Evolutionary conservation across 345 rosid genomes (phyloP), one percentile per base, ranked within the genome.

Genomic region (Cardiospermum halicacabum): DNA sequence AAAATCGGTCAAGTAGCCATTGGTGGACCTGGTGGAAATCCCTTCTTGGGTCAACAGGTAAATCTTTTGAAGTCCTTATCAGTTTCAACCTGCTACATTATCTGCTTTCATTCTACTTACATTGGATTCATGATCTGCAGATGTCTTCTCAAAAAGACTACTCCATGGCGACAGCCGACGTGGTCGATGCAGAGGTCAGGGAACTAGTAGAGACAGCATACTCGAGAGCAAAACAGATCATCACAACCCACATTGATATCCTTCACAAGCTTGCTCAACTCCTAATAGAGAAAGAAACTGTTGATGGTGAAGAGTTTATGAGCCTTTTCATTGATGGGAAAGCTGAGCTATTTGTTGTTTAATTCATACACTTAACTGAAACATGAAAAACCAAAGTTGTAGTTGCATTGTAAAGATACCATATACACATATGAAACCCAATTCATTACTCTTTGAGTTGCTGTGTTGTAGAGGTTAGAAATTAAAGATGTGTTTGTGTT

Each of bases 231-330:
- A 89, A 54, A 53, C 60, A 85, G 77, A 87, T 92, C 70, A 66
- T 89, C 55, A 80, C 82, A 28, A 89, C 89, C 55, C 96, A 92
- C 53, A 70, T 84, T 30, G 89, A 85, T 80, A 89, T 91, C 61
- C 78, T 92, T 9, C 97, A 92, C 76, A 82, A 86, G 79, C 91
- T 90, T 26, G 99, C 98, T 7, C 87, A 86, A 54, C 98, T 93
- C 49, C 79, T 93, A 24, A 82, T 88, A 11, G 98, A 90, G 83
- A 93, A 93, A 72, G 97, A 90, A 82, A 86, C 95, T 9, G 96
- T 93, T 6, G 97, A 94, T 32, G 97, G 99, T 12, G 99, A 94
- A 79, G 99, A 94, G 85, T 94, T 94, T 69, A 86, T 88, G 99
- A 93, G 98, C 69, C 96, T 93, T 62, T 93, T 93, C 76, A 93